Conservation (phyloP, 2,329 filamentous ascomycete genomes). For the Monosporascus sp. region DNA sequence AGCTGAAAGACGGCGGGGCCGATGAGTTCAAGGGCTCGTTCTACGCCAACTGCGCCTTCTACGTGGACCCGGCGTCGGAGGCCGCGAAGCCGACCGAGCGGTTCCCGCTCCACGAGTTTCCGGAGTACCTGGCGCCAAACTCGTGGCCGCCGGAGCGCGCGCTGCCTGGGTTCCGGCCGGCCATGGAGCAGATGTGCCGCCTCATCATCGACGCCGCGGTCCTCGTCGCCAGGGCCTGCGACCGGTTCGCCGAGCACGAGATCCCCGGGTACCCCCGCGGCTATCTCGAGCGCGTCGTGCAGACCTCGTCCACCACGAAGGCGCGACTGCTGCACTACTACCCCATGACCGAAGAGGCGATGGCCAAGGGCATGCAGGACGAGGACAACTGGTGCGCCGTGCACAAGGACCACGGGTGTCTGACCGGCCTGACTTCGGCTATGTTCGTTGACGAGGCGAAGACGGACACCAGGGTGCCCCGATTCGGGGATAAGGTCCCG, state of each 20-base stretch:
- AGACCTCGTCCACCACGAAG: conserved; percentile 81
- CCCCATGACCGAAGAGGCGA: conserved; percentile 46
- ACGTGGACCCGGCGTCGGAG: conserved; percentile 58
- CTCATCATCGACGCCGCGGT: conserved; percentile 87
- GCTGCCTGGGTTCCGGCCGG: conserved; percentile 69
- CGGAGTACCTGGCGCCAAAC: conserved; percentile 86
- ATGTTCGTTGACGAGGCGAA: conserved; percentile 85
- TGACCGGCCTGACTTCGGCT: conserved; percentile 88
- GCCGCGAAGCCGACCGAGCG: conserved; percentile 55
- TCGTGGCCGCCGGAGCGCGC: conserved; percentile 71
- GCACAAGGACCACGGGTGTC: conserved; percentile 85
- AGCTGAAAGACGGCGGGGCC: conserved; percentile 69
- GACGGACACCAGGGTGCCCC: conserved; percentile 28
- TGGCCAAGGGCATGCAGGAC: conserved; percentile 30
- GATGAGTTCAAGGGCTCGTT: conserved; percentile 80
- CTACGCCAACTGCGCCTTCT: conserved; percentile 80
- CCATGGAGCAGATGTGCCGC: conserved; percentile 69
- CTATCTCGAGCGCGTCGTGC: conserved; percentile 83
- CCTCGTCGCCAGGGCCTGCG: conserved; percentile 85
- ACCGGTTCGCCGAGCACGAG: conserved; percentile 74
- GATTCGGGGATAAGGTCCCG: conserved; percentile 26
- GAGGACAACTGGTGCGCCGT: conserved; percentile 95
- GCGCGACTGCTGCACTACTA: conserved; percentile 92
- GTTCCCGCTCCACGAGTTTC: conserved; percentile 60
- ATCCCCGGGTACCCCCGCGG: conserved; percentile 70